Base-by-base conservation (phyloP, 805 yeast species). In the Pichia sporocuriosa region DNA sequence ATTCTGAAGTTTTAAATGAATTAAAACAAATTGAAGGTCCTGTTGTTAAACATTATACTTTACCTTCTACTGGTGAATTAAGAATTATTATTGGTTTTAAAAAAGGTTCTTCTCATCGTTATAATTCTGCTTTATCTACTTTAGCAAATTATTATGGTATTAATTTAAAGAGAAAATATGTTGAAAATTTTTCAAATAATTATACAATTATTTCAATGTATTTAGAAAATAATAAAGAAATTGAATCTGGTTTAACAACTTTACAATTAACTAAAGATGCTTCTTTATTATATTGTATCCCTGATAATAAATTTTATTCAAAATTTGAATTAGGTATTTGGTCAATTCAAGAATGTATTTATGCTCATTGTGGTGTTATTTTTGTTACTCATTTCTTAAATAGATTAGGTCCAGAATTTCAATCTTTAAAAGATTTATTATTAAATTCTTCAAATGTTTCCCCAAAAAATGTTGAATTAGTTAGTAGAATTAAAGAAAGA, bases 331-430 rank as follows among this genome's bases (percentile, higher is more conserved):
- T 69, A 38, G 83, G 90, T 41, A 79, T 79, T 51, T 73, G 90
- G 63, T 88, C 97, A 1, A 79, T 94, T 53, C 97, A 90, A 66
- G 98, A 93, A 66, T 79, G 89, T 35, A 81, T 88, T 44, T 93
- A 93, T 61, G 94, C 97, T 34, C 97, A 90, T 62, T 83, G 88
- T 62, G 95, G 90, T 54, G 82, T 84, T 34, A 84, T 87, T 47
- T 90, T 93, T 59, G 95, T 87, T 38, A 82, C 95, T 27, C 97
- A 93, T 65, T 93, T 90, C 68, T 74, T 90, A 63, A 93, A 93
- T 69, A 76, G 97, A 59, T 73, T 90, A 58, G 97, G 97, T 24
- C 79, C 94, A 2, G 97, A 89, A 64, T 89, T 84, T 63, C 76
- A 71, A 51, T 73, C 86, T 35, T 70, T 90, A 57, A 63, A 77